Percentiles rank a stretch among this genome's conserved stretches.
Evolutionary conservation across 306 rosid species (phyloP).

Genomic region (Inga laurina): DNA sequence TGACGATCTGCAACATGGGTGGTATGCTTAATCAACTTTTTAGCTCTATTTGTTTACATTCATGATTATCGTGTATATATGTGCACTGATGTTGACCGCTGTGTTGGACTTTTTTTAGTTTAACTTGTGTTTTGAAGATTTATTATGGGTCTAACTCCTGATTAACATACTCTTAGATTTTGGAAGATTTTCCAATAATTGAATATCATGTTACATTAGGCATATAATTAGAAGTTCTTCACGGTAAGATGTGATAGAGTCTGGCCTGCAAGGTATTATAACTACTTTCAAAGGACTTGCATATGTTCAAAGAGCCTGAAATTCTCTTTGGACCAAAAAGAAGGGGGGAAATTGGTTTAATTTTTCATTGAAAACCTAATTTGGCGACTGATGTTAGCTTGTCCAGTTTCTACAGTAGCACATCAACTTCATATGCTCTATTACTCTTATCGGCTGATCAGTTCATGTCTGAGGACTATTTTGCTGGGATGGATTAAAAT

Average conservation of each 20-base stretch:
- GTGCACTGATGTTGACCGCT: background rate
- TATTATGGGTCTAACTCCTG: background rate
- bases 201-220: background rate
- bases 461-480: background rate
- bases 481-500: background rate
- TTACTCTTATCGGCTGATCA: background rate
- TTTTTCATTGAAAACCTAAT: background rate
- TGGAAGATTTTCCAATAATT: background rate
- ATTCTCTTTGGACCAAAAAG: background rate
- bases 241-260: background rate
- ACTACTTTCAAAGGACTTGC: background rate
- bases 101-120: background rate
- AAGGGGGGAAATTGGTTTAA: background rate
- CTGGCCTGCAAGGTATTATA: background rate
- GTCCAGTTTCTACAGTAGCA: background rate
- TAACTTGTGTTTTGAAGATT: background rate
- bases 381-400: background rate
- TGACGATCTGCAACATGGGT: slow-evolving; percentile 81
- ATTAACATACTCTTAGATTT: background rate
- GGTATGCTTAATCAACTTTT: slow-evolving; percentile 46
- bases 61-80: background rate
- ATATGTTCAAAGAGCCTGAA: background rate
- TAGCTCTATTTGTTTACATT: background rate
- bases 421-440: background rate
- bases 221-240: background rate